These are phyloP conservation scores for Candida sanyaensis DNA, from an alignment of 1,139 yeast genomes.

Conservation along the genomic window DNA sequence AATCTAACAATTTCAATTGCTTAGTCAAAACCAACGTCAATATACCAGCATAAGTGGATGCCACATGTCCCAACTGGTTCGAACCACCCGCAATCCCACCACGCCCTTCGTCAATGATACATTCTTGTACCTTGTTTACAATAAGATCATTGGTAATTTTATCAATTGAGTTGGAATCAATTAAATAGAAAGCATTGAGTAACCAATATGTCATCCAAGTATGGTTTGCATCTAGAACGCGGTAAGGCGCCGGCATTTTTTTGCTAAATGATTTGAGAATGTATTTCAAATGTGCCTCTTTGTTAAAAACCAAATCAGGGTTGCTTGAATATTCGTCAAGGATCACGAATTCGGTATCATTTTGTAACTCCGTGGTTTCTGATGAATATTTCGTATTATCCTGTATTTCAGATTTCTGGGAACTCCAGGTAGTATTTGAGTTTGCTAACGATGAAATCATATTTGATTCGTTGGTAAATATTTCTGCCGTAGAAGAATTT, in stretches of 20 bases:
- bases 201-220: slow-evolving; percentile 94
- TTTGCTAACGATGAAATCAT: slow-evolving; percentile 5
- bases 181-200: slow-evolving; percentile 45
- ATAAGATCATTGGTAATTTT: slow-evolving; percentile 8
- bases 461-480: slow-evolving; percentile 1
- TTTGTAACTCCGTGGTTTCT: slow-evolving; percentile 43
- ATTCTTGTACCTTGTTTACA: slow-evolving; percentile 26
- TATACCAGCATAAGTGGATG: slow-evolving; percentile 81
- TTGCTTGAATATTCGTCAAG: slow-evolving; percentile 19
- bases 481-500: slow-evolving; percentile 1
- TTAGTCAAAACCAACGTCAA: slow-evolving; percentile 60
- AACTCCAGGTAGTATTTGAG: neutral
- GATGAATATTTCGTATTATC: slow-evolving; percentile 20
- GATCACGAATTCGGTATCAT: slow-evolving; percentile 38
- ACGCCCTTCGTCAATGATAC: slow-evolving; percentile 31
- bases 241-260: slow-evolving; percentile 51
- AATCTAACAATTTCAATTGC: slow-evolving; percentile 34
- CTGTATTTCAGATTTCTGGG: slow-evolving; percentile 5
- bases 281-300: slow-evolving; percentile 20
- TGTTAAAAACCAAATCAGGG: slow-evolving; percentile 15
- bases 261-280: slow-evolving; percentile 31
- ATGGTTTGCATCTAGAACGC: slow-evolving; percentile 77
- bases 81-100: slow-evolving; percentile 89
- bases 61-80: slow-evolving; percentile 81
- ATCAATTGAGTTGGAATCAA: slow-evolving; percentile 2